Evolutionary conservation across 805 yeast genomes (phyloP), one percentile per base, ranked within the genome.

Genomic region (Wickerhamomyces bisporus): DNA sequence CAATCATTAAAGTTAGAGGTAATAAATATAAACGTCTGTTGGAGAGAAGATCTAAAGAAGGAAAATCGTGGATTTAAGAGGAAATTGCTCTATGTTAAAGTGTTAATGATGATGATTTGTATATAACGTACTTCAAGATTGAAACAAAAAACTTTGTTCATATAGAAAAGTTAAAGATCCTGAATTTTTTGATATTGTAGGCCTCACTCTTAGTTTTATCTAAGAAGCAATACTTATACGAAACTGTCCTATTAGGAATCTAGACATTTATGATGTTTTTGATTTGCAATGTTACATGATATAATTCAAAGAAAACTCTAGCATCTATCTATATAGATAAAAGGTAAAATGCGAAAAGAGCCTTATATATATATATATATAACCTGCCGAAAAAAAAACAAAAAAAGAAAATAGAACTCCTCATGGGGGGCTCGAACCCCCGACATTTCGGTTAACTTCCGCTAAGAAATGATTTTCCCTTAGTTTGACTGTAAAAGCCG

Each of bases 1-100:
- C 74, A 45, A 78, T 87, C 44, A 52, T 77, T 35, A 78, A 73
- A 44, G 80, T 49, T 24, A 53, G 47, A 45, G 56, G 58, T 45
- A 51, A 51, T 29, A 51, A 51, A 38, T 45, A 50, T 30, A 46
- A 49, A 46, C 49, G 56, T 43, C 39, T 50, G 20, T 20, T 52
- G 38, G 55, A 51, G 39, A 49, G 49, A 45, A 50, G 52, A 42
- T 40, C 39, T 3, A 39, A 46, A 37, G 43, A 49, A 36, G 40
- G 40, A n/a, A 47, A 47, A 28, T 42, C 46, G 17, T 52, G 56
- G 56, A 48, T 52, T 37, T 52, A 38, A 21, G 15, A 12, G 10
- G 6, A 9, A 10, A 8, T 18, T n/a, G 16, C 32, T 36, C 18
- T 28, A 28, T 14, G 16, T 35, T 6, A 19, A 9, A 19, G n/a